Percentiles rank a stretch among this genome's conserved stretches.
phyloP scores from a whole-genome alignment of 2,329 filamentous ascomycete genomes.

The Aspergillus sojae region DNA sequence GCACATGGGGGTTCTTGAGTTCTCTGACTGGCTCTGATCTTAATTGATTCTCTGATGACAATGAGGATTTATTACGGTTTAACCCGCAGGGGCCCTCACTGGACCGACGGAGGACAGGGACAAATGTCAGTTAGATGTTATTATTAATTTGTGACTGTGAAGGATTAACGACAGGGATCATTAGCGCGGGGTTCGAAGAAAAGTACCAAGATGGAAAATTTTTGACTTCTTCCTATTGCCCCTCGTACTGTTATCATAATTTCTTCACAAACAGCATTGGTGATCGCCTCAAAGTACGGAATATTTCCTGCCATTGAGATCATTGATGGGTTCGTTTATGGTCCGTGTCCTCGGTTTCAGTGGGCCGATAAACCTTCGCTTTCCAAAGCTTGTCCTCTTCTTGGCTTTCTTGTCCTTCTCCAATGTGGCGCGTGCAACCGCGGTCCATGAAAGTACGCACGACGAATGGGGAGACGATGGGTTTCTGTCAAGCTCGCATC shows the following conservation, averaged over 20 bases:
- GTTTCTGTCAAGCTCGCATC: neutral
- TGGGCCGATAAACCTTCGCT: neutral
- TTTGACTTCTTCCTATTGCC: neutral
- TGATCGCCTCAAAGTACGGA: neutral
- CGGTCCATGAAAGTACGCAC: neutral
- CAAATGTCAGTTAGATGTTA: too few species aligned
- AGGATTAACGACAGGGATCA: too few species aligned
- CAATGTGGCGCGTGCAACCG: neutral
- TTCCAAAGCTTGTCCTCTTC: neutral
- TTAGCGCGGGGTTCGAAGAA: too few species aligned
- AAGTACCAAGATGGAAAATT: neutral
- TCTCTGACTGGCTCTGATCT: neutral
- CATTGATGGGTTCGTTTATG: neutral
- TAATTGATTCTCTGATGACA: neutral
- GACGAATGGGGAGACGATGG: neutral
- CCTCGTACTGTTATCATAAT: too few species aligned
- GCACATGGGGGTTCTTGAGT: neutral
- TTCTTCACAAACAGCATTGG: neutral
- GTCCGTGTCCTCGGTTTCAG: neutral
- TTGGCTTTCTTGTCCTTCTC: neutral
- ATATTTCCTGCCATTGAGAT: neutral
- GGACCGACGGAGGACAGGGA: too few species aligned
- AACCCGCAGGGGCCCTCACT: neutral
- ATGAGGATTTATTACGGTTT: neutral
- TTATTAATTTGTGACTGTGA: too few species aligned